A percentile compares a stretch with the other conserved stretches of the same genome.
Conservation (phyloP, 2,329 filamentous ascomycete species). For the Aspergillus fischeri region DNA sequence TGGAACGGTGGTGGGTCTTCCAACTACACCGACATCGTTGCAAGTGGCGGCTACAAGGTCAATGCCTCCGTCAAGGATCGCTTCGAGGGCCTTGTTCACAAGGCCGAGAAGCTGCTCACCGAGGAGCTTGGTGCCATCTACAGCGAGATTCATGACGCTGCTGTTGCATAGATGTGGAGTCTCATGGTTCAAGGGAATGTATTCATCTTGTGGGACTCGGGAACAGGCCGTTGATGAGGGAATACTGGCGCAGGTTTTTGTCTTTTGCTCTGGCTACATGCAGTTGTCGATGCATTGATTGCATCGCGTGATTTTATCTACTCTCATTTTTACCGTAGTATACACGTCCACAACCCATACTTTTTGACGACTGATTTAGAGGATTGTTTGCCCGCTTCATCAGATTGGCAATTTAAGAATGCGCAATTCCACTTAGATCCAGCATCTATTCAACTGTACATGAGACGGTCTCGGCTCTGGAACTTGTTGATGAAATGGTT, state of each 20-base stretch:
- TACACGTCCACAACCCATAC: conserved; percentile 21
- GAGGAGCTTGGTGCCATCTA: conserved; percentile 46
- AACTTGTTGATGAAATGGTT: not conserved
- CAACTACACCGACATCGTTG: conserved; percentile 83
- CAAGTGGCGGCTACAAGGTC: conserved; percentile 66
- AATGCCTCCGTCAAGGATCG: conserved; percentile 35
- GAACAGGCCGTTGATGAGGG: conserved; percentile 22
- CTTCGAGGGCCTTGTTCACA: conserved; percentile 42
- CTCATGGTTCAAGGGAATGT: conserved; percentile 5
- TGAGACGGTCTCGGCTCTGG: not conserved
- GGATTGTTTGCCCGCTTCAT: conserved; percentile 10
- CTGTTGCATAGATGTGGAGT: conserved; percentile 42
- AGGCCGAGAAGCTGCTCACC: conserved; percentile 44
- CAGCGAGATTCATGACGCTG: conserved; percentile 40
- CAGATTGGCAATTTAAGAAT: conserved; percentile 36
- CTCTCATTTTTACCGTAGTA: conserved; percentile 26
- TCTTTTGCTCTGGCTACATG: conserved; percentile 14
- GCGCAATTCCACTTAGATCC: not conserved
- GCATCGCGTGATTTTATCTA: conserved; percentile 13
- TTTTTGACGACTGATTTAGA: conserved; percentile 23
- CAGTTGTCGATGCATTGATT: conserved; percentile 16
- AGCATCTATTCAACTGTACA: not conserved
- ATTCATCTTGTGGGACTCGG: conserved; percentile 8
- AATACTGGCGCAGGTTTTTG: conserved; percentile 25
- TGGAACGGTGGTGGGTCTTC: conserved; percentile 96